phyloP scores from a whole-genome alignment of 1,284 basidiomycete species.

The Cryptococcus hybrid region DNA sequence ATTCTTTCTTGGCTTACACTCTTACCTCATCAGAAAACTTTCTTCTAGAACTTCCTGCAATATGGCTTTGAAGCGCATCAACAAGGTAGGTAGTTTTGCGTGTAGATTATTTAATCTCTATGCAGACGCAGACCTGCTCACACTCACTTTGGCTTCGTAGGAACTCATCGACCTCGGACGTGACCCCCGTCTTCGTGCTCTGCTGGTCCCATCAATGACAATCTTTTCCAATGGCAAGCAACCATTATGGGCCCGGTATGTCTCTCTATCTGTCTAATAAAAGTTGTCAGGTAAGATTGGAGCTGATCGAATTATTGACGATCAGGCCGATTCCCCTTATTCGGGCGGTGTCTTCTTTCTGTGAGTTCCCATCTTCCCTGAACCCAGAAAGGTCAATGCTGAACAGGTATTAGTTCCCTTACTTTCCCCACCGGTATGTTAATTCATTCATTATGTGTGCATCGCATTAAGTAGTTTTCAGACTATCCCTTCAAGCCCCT shows the following conservation, averaged over 20 bases:
- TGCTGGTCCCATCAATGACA: constrained; percentile 91
- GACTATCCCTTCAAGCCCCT: constrained; percentile 99
- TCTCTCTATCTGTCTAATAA: constrained; percentile 15
- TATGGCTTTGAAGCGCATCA: constrained; percentile 98
- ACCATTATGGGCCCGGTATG: constrained; percentile 96
- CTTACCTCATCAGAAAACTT: too few relatives aligned
- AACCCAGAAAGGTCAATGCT: background rate
- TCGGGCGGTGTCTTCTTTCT: constrained; percentile 97
- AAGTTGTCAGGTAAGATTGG: background rate
- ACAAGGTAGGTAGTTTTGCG: constrained; percentile 68
- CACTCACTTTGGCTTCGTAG: constrained; percentile 53
- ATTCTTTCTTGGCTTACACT: too few relatives aligned
- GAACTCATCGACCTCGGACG: constrained; percentile 96
- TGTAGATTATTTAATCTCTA: background rate
- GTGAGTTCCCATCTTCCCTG: constrained; percentile 40
- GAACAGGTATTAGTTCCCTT: constrained; percentile 34
- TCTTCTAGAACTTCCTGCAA: constrained; percentile 8
- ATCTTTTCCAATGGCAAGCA: constrained; percentile 98
- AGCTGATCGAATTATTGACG: background rate
- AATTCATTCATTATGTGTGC: too few relatives aligned
- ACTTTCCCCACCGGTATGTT: constrained; percentile 50
- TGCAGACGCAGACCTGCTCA: background rate
- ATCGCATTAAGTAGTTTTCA: constrained; percentile 32
- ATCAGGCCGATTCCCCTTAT: constrained; percentile 87
- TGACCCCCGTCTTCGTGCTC: constrained; percentile 96